These are phyloP conservation scores for Colletotrichum zoysiae DNA, from an alignment of 2,329 filamentous ascomycete species.

Conservation along the genomic window DNA sequence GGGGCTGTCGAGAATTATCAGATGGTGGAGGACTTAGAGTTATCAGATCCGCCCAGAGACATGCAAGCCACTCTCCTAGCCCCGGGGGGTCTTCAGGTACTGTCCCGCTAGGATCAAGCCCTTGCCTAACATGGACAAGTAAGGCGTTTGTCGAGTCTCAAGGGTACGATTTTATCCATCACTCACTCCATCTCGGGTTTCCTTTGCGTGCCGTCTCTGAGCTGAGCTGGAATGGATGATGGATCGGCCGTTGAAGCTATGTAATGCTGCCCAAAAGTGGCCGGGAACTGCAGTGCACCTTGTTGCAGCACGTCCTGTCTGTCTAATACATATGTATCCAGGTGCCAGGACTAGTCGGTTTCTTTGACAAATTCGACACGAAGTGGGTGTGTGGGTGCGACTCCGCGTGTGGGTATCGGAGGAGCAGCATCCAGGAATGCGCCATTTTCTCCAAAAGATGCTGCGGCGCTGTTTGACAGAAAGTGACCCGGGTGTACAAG, in stretches of 20 bases:
- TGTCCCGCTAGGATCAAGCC: constrained; percentile 14
- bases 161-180: background rate
- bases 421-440: constrained; percentile 16
- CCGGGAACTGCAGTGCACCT: constrained; percentile 17
- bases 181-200: constrained; percentile 11
- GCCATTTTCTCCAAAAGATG: constrained; percentile 35
- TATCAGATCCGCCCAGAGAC: constrained; percentile 43
- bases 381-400: constrained; percentile 34
- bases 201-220: constrained; percentile 11
- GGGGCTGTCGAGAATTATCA: constrained; percentile 26
- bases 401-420: constrained; percentile 14
- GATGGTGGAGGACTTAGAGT: constrained; percentile 44
- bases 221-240: background rate
- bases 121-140: constrained; percentile 25
- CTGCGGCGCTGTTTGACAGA: background rate
- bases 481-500: constrained; percentile 2
- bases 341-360: constrained; percentile 2
- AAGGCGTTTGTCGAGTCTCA: constrained; percentile 8
- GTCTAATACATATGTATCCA: no score
- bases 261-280: constrained; percentile 3
- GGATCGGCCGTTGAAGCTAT: constrained; percentile 27
- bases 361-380: constrained; percentile 25
- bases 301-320: constrained; percentile 2
- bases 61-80: constrained; percentile 35
- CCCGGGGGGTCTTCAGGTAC: constrained; percentile 16